Conservation (phyloP, 2,329 filamentous ascomycete genomes). For the Trichoderma sp. region DNA sequence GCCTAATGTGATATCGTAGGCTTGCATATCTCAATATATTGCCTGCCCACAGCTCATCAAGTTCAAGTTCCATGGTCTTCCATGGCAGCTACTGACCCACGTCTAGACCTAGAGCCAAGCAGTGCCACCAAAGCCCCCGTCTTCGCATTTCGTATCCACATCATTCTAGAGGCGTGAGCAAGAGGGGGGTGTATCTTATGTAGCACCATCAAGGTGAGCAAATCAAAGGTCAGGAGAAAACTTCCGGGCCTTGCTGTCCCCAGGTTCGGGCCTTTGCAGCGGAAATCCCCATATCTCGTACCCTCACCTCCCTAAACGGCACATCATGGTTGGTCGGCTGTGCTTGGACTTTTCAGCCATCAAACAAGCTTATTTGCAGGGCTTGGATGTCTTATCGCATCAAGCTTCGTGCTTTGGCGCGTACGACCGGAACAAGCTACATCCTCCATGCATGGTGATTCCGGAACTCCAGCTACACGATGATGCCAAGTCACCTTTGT, state of each 20-base stretch:
- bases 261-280: background rate
- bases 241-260: background rate
- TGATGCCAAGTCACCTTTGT: background rate
- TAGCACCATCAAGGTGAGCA: background rate
- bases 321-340: background rate
- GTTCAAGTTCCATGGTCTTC: background rate
- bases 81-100: background rate
- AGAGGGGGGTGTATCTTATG: background rate
- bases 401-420: background rate
- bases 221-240: background rate
- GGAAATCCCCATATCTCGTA: background rate
- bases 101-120: background rate
- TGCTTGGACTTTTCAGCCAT: background rate
- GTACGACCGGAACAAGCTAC: conserved; percentile 2
- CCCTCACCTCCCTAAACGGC: background rate
- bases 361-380: conserved; percentile 15
- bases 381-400: background rate
- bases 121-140: background rate
- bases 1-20: background rate
- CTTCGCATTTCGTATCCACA: background rate
- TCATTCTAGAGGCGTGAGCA: background rate
- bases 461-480: conserved; percentile 14
- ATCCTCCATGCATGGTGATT: background rate
- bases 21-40: conserved; percentile 5
- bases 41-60: background rate